Conservation (phyloP, 116 monocot species). For the Trichopus zeylanicus region DNA sequence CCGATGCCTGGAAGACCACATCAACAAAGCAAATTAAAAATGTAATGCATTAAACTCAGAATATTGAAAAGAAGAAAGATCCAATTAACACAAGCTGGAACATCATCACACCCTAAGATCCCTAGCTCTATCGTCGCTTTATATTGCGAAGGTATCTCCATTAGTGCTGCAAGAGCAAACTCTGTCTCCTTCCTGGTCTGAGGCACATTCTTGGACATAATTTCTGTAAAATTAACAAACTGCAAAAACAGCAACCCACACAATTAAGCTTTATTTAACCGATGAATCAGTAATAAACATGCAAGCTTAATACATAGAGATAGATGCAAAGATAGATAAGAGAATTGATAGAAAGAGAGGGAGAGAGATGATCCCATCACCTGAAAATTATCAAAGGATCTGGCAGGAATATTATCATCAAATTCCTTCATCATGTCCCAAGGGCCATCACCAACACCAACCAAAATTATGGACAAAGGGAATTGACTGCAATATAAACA, state of each 20-base stretch:
- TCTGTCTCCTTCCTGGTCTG: constrained; percentile 64
- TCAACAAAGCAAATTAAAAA: neutral
- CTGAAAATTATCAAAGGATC: constrained; percentile 69
- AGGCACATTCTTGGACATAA: constrained; percentile 56
- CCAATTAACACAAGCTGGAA: neutral
- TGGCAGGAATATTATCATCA: constrained; percentile 61
- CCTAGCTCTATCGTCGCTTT: constrained; percentile 80
- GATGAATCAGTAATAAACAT: too few species aligned
- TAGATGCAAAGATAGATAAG: neutral
- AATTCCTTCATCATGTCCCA: constrained; percentile 77
- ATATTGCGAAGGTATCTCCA: constrained; percentile 91
- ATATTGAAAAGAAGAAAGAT: neutral
- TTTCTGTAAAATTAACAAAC: constrained; percentile 95
- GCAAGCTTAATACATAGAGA: too few species aligned
- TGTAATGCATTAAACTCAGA: neutral
- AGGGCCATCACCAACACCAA: constrained; percentile 54
- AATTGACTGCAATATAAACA: constrained; percentile 25
- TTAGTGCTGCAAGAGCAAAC: constrained; percentile 77
- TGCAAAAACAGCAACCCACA: constrained; percentile 15
- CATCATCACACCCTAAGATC: constrained; percentile 49
- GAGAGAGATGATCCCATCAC: constrained; percentile 3
- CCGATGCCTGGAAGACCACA: constrained; percentile 16
- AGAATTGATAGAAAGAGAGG: neutral
- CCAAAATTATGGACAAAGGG: constrained; percentile 58
- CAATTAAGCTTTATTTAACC: too few species aligned